These are phyloP conservation scores for Porcisia deanei DNA, from an alignment of 208 protist species.

Conservation along the genomic window DNA sequence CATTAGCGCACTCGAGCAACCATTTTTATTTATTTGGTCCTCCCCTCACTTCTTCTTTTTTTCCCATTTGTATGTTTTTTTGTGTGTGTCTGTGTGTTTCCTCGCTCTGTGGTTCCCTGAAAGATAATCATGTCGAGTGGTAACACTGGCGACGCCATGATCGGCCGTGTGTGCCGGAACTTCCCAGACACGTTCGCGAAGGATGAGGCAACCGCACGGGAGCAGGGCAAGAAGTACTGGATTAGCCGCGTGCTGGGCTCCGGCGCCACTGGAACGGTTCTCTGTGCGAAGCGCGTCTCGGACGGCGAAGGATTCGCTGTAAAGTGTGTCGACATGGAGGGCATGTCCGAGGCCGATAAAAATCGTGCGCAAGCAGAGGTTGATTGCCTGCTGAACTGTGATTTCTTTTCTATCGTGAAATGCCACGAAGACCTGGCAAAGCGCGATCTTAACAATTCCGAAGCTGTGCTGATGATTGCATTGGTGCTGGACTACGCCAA, in stretches of 20 bases:
- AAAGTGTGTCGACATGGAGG: conserved; percentile 74
- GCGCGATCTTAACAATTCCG: conserved; percentile 45
- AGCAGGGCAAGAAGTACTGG: conserved; percentile 73
- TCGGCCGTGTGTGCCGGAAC: conserved; percentile 57
- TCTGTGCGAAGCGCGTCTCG: conserved; percentile 59
- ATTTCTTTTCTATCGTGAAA: conserved; percentile 84
- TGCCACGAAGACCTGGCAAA: conserved; percentile 77
- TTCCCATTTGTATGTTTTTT: neutral
- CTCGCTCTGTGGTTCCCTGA: neutral
- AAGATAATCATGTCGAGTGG: conserved; percentile 40
- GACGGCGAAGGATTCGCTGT: conserved; percentile 62
- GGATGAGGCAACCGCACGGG: conserved; percentile 65
- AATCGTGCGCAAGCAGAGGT: conserved; percentile 69
- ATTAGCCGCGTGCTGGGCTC: conserved; percentile 76
- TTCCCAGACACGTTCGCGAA: conserved; percentile 69
- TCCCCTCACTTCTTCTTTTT: neutral
- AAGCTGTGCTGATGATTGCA: conserved; percentile 64
- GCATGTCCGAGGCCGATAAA: conserved; percentile 79
- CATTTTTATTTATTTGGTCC: conserved; percentile 13
- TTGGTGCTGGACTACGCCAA: conserved; percentile 88
- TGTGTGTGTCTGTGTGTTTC: conserved; percentile 5
- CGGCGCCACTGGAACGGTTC: conserved; percentile 57
- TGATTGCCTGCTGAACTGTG: conserved; percentile 68
- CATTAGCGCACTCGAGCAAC: neutral
- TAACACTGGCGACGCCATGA: conserved; percentile 65